Base-by-base conservation (phyloP, 1,139 yeast species). In the Protomyces inundatus region DNA sequence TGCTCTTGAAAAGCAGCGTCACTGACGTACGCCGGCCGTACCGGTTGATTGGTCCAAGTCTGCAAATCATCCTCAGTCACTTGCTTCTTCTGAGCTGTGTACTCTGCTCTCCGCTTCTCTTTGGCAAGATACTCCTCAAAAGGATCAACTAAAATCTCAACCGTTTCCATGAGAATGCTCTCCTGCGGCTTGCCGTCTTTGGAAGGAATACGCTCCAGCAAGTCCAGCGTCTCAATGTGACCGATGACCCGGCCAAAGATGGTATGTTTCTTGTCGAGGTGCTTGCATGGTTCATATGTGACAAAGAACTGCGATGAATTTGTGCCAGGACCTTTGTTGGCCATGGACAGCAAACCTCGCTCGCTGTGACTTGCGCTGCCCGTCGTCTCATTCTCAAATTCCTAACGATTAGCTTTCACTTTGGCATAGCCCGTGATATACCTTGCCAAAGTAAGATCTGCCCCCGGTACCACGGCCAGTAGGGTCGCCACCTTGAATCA, bases 301-400 rank as follows among this genome's bases (percentile, higher is more conserved):
- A 90, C 86, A 72, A 89, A 90, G 71, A 90, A 90, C 72, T 88
- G 96, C 0, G 91, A 84, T 10, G 84, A 81, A 69, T 88, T 88
- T 5, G 87, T 77, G 68, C 84, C 73, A 50, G 80, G 77, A 3
- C 88, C 90, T 50, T 79, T 76, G 70, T 87, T 88, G 3, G 95
- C 95, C 90, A 88, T 85, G 51, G 93, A 85, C 73, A 90, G 79
- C 72, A 86, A 81, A 74, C 96, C 96, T 69, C 95, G 87, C 72
- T 80, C 84, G 77, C 82, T 83, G 80, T 89, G 96, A 74, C 77
- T 86, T 79, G 84, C 83, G 71, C 81, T 75, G 72, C 90, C 88
- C 82, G 88, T 88, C 16, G 76, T 72, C 66, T 81, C 84, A 66
- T 81, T 82, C 23, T 74, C 73, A 66, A 81, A 79, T 73, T 72